Evolutionary conservation across 2,329 filamentous ascomycete species (phyloP).

Genomic region (Alternaria ethzedia): DNA sequence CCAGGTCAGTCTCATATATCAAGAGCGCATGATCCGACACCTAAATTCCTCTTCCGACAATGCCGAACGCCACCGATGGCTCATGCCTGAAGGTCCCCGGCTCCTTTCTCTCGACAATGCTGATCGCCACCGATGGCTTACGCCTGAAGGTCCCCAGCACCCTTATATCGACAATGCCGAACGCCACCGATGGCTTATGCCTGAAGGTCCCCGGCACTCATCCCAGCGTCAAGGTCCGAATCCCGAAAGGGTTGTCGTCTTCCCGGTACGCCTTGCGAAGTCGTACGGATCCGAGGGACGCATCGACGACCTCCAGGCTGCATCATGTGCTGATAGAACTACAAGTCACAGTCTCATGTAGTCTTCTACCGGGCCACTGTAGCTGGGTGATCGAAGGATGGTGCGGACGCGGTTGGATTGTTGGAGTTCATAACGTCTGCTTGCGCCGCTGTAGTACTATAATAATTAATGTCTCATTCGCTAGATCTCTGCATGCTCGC

Average conservation of each 20-base stretch:
- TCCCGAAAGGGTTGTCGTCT: neutral
- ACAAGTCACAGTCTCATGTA: neutral
- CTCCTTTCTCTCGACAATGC: constrained; percentile 1
- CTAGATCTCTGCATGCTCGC: neutral
- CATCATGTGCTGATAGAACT: neutral
- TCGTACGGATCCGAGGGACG: neutral
- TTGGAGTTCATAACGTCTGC: neutral
- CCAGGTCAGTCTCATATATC: constrained; percentile 15
- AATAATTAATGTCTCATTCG: neutral
- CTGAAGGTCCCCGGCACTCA: constrained; percentile 1
- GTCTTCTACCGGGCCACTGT: neutral
- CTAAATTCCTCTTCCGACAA: constrained; percentile 3
- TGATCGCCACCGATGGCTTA: constrained; percentile 6
- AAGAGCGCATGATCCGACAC: neutral
- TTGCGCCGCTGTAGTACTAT: neutral
- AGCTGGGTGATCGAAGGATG: neutral
- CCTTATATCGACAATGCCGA: constrained; percentile 7
- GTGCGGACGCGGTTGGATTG: neutral
- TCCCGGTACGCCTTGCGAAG: neutral
- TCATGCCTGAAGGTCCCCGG: constrained; percentile 4
- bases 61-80: constrained; percentile 6
- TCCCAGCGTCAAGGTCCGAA: neutral
- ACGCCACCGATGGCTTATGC: constrained; percentile 2
- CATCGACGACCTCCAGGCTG: neutral
- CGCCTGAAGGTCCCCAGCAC: constrained; percentile 1